Conservation (phyloP, 768 basidiomycete species). For the Amanita polypyramis region DNA sequence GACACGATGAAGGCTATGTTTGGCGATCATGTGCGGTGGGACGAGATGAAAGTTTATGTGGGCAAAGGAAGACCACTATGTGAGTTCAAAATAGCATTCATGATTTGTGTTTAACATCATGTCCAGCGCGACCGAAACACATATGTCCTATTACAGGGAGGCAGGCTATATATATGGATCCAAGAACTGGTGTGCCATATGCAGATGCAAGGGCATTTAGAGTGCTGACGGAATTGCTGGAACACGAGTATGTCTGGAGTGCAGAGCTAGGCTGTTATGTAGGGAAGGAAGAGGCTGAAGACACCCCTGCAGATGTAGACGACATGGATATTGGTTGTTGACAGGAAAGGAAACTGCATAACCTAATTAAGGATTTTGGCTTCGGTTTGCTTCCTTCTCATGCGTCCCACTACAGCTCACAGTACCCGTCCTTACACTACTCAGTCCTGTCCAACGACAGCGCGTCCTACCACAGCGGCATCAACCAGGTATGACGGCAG, state of each 20-base stretch:
- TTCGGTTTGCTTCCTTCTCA: not conserved
- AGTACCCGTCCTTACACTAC: constrained; percentile 41
- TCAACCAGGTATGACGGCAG: constrained; percentile 50
- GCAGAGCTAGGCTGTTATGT: constrained; percentile 33
- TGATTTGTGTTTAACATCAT: not conserved
- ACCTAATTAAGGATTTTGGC: not conserved
- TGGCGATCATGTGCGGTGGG: constrained; percentile 78
- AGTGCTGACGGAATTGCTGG: constrained; percentile 47
- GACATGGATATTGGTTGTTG: constrained; percentile 2
- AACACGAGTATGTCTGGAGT: constrained; percentile 66
- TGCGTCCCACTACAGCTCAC: constrained; percentile 7
- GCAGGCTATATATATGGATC: constrained; percentile 71
- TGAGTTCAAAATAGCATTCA: constrained; percentile 20
- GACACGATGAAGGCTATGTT: constrained; percentile 79
- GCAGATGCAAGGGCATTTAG: constrained; percentile 59
- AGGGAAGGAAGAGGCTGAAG: constrained; percentile 16
- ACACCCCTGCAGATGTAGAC: not conserved
- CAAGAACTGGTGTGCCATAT: constrained; percentile 70
- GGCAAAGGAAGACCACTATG: constrained; percentile 57
- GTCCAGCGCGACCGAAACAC: constrained; percentile 53
- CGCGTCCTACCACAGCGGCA: constrained; percentile 48
- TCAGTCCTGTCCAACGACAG: constrained; percentile 46
- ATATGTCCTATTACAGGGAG: constrained; percentile 74
- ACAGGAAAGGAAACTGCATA: constrained; percentile 3
- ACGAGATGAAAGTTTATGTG: constrained; percentile 53